Base-by-base conservation (phyloP, 768 basidiomycete genomes). In the Sporobolomyces roseus region DNA sequence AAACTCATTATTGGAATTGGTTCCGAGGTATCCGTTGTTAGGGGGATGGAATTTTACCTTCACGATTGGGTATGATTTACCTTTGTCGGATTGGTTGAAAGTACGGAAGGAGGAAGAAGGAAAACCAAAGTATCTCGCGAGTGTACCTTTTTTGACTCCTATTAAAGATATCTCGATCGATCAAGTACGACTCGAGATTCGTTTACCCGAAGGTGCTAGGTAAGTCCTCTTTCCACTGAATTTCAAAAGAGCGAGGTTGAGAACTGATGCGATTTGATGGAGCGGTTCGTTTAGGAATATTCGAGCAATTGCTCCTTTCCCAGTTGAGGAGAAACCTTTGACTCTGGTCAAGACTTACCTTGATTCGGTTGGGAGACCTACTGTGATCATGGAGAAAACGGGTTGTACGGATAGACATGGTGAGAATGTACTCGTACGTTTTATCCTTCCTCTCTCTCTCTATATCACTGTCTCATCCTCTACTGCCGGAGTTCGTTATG, bases 31-130 rank as follows among this genome's bases (percentile, higher is more conserved):
- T 79, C 96, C 96, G 36, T 76, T 99, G 51, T 78, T 98, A 74
- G 96, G 96, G 35, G 92, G 94, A 49, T 99, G 96, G 96, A 98
- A 96, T 77, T 98, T 94, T 79, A 86, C 82, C 49, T 98, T 93
- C 81, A 92, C 91, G 8, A 82, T 97, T 4, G 96, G 96, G 3
- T 99, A 89, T 84, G 93, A 70, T 43, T 23, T 88, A 88, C 33
- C 83, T 92, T 53, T 84, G 80, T n/a, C 27, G 23, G 78, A 79
- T 36, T 78, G 71, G n/a, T 49, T 80, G 38, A 32, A 38, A 12
- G 32, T 35, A 36, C 10, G 35, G 85, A 91, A 85, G 84, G 74
- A 86, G 90, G 73, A 82, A 80, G 59, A 80, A 80, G 52, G 85
- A 81, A 9, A 41, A 41, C 86, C 86, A 36, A 84, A 82, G 72